Base-by-base conservation (phyloP, 1,284 basidiomycete genomes). In the Moesziomyces globuligerus region DNA sequence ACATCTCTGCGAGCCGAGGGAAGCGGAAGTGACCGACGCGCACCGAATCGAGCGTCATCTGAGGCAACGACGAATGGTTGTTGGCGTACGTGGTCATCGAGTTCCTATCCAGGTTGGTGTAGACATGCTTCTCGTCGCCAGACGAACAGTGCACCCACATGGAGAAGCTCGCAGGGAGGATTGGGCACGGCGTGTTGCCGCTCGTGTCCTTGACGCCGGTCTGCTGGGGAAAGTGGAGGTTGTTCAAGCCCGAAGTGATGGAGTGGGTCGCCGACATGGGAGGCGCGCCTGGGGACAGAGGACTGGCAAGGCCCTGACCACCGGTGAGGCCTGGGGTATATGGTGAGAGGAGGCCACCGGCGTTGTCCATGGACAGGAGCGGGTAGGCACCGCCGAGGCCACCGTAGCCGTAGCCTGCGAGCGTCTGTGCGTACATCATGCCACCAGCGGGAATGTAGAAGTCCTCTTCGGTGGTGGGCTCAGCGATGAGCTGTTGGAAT, bases 381-480 rank as follows among this genome's bases (percentile, higher is more conserved):
- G 74, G 71, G 15, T 72, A 68, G 32, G 67, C 66, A 13, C 75
- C 62, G 38, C 75, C 74, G 10, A 81, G 66, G 6, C 78, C 73
- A 11, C 78, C 78, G 56, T 78, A 77, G 53, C 78, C 78, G 54
- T 81, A 82, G 41, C 75, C 73, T 29, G 80, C 75, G 5, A 81
- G 65, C 17, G 78, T 74, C 49, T 77, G 78, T 15, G 79, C 78
- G 60, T 81, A 82, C 75, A 80, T 80, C 76, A 80, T 79, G 11
- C 80, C 80, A 43, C 80, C 80, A 29, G 80, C 80, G 46, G 80
- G 80, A 32, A 80, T 80, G 71, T 80, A 82, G 48, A 80, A 82
- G 62, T 82, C 79, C 44, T 80, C 80, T 52, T 81, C 80, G 32
- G 60, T 68, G 32, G 60, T 70, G 24, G 80, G 80, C 51, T 81